Percentiles rank a stretch among this genome's conserved stretches.
Evolutionary conservation across 2,329 filamentous ascomycete species (phyloP).

Genomic region (Cercospora sp.): DNA sequence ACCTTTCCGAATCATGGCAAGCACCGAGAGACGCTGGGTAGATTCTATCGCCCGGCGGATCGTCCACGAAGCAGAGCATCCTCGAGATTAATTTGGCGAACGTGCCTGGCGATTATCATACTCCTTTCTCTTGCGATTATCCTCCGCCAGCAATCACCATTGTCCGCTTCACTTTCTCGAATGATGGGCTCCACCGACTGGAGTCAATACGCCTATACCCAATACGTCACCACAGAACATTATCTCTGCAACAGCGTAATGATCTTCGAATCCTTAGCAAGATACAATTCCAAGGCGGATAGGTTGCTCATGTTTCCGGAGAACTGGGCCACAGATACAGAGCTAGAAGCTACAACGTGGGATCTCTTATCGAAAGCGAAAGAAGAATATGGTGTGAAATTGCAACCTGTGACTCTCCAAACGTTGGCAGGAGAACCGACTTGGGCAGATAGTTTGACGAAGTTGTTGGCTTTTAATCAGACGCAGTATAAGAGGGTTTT

Average conservation of each 20-base stretch:
- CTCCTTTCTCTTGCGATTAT: neutral
- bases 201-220: slow-evolving; percentile 44
- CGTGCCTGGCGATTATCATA: neutral
- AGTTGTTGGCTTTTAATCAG: slow-evolving; percentile 67
- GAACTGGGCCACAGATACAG: slow-evolving; percentile 31
- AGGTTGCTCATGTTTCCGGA: slow-evolving; percentile 48
- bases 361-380: slow-evolving; percentile 52
- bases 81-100: neutral
- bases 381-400: slow-evolving; percentile 50
- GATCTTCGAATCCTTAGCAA: slow-evolving; percentile 46
- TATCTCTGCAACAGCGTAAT: slow-evolving; percentile 48
- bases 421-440: slow-evolving; percentile 45
- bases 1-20: neutral
- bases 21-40: neutral
- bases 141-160: neutral
- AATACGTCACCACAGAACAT: slow-evolving; percentile 46
- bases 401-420: slow-evolving; percentile 46
- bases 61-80: neutral
- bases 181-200: neutral
- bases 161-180: neutral
- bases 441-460: slow-evolving; percentile 66
- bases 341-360: slow-evolving; percentile 9
- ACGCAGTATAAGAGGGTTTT: slow-evolving; percentile 60
- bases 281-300: slow-evolving; percentile 44
- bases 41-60: neutral